These are phyloP conservation scores for Cnidoscolus chayamansa DNA, from an alignment of 441 rosid genomes.

Conservation along the genomic window DNA sequence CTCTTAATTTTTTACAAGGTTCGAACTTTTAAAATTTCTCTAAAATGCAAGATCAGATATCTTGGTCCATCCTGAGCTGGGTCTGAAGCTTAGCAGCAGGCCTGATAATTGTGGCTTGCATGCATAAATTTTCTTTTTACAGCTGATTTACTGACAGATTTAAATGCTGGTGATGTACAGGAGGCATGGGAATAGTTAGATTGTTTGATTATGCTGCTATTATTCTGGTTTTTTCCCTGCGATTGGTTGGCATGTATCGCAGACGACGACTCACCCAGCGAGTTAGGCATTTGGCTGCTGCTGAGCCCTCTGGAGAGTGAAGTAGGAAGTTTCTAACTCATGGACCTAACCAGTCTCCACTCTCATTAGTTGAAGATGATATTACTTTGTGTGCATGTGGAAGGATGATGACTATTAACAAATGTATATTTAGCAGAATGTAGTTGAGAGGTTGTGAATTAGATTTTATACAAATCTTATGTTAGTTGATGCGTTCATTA, in stretches of 20 bases:
- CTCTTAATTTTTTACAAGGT: not conserved
- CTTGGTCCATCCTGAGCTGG: not conserved
- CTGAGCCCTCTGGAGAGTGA: conserved; percentile 37
- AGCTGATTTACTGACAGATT: conserved; percentile 3
- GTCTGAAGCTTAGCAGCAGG: not conserved
- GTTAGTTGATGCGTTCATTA: not conserved
- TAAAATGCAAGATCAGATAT: not conserved
- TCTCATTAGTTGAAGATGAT: not conserved
- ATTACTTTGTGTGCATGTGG: not conserved
- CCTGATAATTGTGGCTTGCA: too few species aligned
- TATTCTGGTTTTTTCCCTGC: conserved; percentile 49
- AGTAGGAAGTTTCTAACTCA: not conserved
- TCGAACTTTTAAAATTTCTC: not conserved
- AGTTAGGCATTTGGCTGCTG: conserved; percentile 55
- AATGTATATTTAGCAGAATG: conserved; percentile 3
- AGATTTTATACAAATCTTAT: not conserved
- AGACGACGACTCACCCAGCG: conserved; percentile 54
- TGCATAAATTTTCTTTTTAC: not conserved
- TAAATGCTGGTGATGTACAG: conserved; percentile 31
- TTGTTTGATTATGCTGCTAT: conserved; percentile 61
- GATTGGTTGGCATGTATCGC: conserved; percentile 51
- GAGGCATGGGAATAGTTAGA: conserved; percentile 47
- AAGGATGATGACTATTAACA: not conserved
- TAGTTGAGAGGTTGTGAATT: conserved; percentile 8
- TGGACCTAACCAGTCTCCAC: not conserved